Base-by-base conservation (phyloP, 23 red algal genomes). In the Gracilariopsis chorda region DNA sequence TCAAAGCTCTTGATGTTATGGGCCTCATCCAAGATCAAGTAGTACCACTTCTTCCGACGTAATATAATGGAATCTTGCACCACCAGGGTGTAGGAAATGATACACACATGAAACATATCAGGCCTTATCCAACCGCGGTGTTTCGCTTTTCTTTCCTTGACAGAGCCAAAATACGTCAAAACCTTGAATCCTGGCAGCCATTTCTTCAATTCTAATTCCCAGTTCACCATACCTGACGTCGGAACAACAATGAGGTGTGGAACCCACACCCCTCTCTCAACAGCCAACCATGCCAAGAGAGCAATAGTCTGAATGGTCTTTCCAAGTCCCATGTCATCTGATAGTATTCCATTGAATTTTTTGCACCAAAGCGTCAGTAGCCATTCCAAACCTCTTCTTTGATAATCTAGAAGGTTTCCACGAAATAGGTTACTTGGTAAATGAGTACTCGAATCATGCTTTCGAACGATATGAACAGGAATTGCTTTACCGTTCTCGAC, bases 1-100 rank as follows among this genome's bases (percentile, higher is more conserved):
- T 95, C 78, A 73, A 95, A 95, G 70, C 95, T 98, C 43, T 98
- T 98, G 93, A 98, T 98, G 77, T 95, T 81, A 36, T 98, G 96
- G 19, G 93, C 96, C 55, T 98, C 96, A 55, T 98, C 96, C 6
- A 98, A 80, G n/a, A 98, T 92, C 57, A 98, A 64, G 55, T 98
- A 98, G 16, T 56, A 68, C 96, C 96, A 98, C 42, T 82, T 86
- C 78, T 94, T 93, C 35, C 95, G 57, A 4, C 91, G 84, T 32
- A 97, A 82, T 33, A 84, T 52, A 41, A 49, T 10, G 8, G 90
- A 85, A 53, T 97, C 95, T 48, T 94, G 82, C 23, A 97, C 89
- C n/a, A 73, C 95, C 56, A 97, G 46, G 40, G 77, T 81, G 77
- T 97, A 97, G 1, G 95, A 97, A 1, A 90, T 97, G 35, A 97